Evolutionary conservation across 2,329 filamentous ascomycete genomes (phyloP), one percentile per base, ranked within the genome.

Genomic region (Microdochium paspali): DNA sequence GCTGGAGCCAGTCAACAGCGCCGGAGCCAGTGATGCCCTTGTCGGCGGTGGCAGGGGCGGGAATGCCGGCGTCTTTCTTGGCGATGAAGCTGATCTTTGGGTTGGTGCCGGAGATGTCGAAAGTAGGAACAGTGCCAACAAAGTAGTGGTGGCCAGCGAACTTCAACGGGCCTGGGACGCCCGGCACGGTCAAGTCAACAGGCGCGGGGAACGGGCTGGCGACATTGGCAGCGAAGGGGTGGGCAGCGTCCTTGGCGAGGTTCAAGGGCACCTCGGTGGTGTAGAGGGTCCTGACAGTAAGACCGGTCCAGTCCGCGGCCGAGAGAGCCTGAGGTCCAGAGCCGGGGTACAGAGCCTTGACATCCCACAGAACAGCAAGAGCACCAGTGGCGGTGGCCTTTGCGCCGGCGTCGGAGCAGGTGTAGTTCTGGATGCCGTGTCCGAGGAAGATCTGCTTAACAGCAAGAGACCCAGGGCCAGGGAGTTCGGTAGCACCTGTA

Each of bases 341-440:
- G 21, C 66, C 66, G 0, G 77, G 76, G 60, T 74, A 78, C n/a
- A 80, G 64, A 3, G 53, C 26, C 12, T 71, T 74, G 53, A 73
- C 66, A 56, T 83, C 78, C 71, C 79, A 81, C 50, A 83, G 73
- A 47, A 76, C 72, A 51, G 80, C 80, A 23, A 81, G 66, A 44
- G 80, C 80, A 43, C 80, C 79, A 20, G 65, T 61, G n/a, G 71
- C 62, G 5, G 56, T 56, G 25, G 71, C 66, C 0, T 56, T 53
- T 2, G 60, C 61, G 10, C 64, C 61, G 15, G 57, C 52, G 12
- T 56, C 48, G 25, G 56, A 60, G 64, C 82, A 85, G 31, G 77
- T 82, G 69, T 85, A 85, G 73, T 85, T 85, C 58, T 85, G 82
- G 56, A 82, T 76, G 49, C 82, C 82, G 55, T 82, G 74, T 54